Evolutionary conservation across 805 yeast species (phyloP), one percentile per base, ranked within the genome.

Genomic region (Candida boidinii): DNA sequence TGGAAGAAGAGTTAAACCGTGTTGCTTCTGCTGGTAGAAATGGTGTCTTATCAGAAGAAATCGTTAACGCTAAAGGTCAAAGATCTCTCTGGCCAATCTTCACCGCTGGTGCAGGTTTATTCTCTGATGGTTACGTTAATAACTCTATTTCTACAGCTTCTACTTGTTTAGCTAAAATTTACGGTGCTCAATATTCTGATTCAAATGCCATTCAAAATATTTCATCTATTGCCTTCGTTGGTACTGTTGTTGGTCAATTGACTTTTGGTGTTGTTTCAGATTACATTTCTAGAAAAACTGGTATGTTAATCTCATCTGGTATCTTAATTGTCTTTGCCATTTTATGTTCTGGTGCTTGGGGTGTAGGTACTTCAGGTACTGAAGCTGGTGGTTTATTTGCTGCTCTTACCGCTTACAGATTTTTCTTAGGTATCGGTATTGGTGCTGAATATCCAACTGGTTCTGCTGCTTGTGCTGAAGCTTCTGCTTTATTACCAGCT

Each of bases 401-500:
- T 12, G 90, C 92, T 15, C 60, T 88, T 34, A 84, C 94, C 7
- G 80, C 79, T 8, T 85, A 80, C 55, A 72, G 97, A 56, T 84
- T 84, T 56, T 79, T 88, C 58, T 62, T 88, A 32, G 97, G 97
- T 60, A 65, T 85, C 42, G 94, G 88, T 48, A 83, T 90, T 46
- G 97, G 97, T 47, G 88, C 94, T 31, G 97, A 88, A 60, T 88
- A 88, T 53, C 95, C 96, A 29, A 80, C 94, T 11, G 88, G 95
- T 28, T 80, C 95, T 7, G 90, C 88, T 14, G 94, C 94, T 23
- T 85, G 94, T 45, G 87, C 96, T 19, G 96, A 88, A 58, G 92
- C 94, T 25, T 76, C 94, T 29, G 77, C 82, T 36, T 60, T 73
- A 40, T 62, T 87, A 45, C 83, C 88, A 13, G 68, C 75, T n/a